Evolutionary conservation across 305 asterid genomes (phyloP).

Genomic region (Solanum chacoense): DNA sequence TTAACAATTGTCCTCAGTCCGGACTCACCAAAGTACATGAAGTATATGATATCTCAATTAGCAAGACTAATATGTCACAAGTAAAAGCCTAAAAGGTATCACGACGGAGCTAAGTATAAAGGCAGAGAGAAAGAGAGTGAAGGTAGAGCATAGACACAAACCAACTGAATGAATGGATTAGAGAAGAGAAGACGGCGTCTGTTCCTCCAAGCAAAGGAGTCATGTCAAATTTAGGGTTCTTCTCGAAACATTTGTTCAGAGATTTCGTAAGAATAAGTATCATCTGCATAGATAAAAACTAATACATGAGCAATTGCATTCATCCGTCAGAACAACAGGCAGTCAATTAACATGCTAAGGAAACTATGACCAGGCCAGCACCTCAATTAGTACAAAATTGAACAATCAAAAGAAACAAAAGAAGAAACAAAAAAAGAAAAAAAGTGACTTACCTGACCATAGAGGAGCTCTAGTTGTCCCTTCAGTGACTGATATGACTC

Average conservation of each 20-base stretch:
- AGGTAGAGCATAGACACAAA: constrained; percentile 27
- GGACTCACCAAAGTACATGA: not conserved
- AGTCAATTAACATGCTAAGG: constrained; percentile 5
- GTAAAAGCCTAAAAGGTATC: not conserved
- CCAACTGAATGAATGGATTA: constrained; percentile 96
- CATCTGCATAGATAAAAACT: constrained; percentile 54
- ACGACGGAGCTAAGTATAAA: not conserved
- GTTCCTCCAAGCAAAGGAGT: constrained; percentile 98
- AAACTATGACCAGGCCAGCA: not conserved
- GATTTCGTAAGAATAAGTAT: constrained; percentile 95
- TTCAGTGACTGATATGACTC: constrained; percentile 87
- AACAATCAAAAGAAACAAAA: not conserved
- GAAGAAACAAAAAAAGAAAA: not conserved
- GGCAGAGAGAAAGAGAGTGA: constrained; percentile 2
- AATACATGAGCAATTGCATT: constrained; percentile 10
- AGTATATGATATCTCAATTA: not conserved
- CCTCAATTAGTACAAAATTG: not conserved
- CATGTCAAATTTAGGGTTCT: constrained; percentile 94
- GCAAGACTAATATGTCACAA: not conserved
- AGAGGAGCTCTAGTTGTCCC: constrained; percentile 87
- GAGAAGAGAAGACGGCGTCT: constrained; percentile 85
- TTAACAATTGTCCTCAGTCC: not conserved
- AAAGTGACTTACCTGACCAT: constrained; percentile 64
- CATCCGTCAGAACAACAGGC: not conserved
- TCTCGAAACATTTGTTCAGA: constrained; percentile 89